phyloP scores from a whole-genome alignment of 352 stramenopile genomes.

The Globisporangium sylvaticum region DNA sequence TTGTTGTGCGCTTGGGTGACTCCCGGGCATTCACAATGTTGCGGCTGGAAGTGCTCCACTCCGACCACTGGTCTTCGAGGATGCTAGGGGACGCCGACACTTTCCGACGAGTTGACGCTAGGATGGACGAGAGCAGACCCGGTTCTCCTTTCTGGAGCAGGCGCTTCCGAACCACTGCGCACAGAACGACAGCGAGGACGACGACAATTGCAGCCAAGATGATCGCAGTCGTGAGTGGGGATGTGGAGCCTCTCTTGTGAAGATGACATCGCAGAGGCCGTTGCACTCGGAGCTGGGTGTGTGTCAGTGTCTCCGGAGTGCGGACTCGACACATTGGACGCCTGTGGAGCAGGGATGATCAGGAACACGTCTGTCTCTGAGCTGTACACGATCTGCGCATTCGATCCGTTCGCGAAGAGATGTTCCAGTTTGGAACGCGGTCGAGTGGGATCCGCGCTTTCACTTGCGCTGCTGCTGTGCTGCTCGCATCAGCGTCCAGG shows the following conservation, averaged over 20 bases:
- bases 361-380: constrained; percentile 21
- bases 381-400: constrained; percentile 38
- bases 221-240: background rate
- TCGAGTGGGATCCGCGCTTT: constrained; percentile 33
- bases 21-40: background rate
- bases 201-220: background rate
- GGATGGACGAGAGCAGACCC: constrained; percentile 2
- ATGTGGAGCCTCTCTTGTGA: background rate
- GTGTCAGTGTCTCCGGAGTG: background rate
- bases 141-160: background rate
- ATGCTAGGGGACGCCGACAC: constrained; percentile 2
- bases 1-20: background rate
- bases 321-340: background rate
- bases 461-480: constrained; percentile 15
- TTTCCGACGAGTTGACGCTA: background rate
- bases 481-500: constrained; percentile 6
- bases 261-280: background rate
- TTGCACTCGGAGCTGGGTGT: background rate
- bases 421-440: constrained; percentile 28
- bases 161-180: background rate
- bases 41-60: constrained; percentile 11
- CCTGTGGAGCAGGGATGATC: background rate
- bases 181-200: background rate
- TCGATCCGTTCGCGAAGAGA: constrained; percentile 36
- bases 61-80: constrained; percentile 4